Evolutionary conservation across 148 eudicot species (phyloP), one percentile per base, ranked within the genome.

Genomic region (Chenopodium formosanum): DNA sequence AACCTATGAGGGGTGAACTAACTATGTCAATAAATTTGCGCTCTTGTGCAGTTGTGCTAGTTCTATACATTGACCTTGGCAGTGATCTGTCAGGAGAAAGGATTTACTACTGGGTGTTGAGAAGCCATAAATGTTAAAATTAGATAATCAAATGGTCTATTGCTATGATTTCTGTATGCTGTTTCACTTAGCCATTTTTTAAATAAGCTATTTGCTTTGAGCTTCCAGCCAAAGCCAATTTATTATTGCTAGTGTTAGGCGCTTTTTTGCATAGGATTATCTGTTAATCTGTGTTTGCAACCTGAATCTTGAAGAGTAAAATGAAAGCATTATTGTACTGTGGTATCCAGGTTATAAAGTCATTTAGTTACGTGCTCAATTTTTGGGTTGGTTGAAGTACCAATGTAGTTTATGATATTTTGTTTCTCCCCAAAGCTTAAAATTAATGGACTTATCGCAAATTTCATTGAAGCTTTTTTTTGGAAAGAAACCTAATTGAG

Each of bases 21-120:
- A 71, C 34, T 37, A 17, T 72, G 37, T 64, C 56, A 82, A 48
- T 77, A 70, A 66, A 74, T 14, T 52, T 82, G 23, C 10, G 10
- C 20, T 47, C 10, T 62, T 37, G 34, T 8, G 40, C 46, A 40
- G 44, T 27, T 10, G 23, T 50, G 9, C 8, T 64, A n/a, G 44
- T 40, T 40, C 44, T 6, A 40, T 40, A 40, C 44, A 34, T 69
- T 69, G 73, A 32, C n/a, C 1, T 68, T 25, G 34, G 70, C 70
- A 27, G 71, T 14, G 40, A 27, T 67, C 8, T 64, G 4, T 27
- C 2, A 67, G 4, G 13, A 69, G n/a, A 34, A 16, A 69, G 53
- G 53, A 11, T 9, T 0, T 11, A 13, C 12, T 48, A 48, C 12
- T 48, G 52, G 52, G 52, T 48, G 52, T 12, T 48, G 14, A 9